A percentile compares a stretch with the other conserved stretches of the same genome.
These are phyloP conservation scores for Pseudoneurospora amorphoporcata DNA, from an alignment of 495 filamentous ascomycete genomes.

Conservation along the genomic window DNA sequence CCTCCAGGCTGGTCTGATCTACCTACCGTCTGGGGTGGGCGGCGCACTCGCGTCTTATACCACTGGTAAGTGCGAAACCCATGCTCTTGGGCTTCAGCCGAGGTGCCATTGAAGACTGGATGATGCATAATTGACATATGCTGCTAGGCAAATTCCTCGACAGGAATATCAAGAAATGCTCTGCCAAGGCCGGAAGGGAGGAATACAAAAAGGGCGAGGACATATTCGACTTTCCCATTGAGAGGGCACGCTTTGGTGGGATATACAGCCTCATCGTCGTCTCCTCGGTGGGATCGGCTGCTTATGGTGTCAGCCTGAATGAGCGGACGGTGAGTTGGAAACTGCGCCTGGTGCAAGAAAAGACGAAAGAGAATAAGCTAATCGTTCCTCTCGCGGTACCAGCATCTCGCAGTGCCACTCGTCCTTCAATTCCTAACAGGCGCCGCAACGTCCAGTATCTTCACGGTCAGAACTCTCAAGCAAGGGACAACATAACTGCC, in stretches of 20 bases:
- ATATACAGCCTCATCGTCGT: not conserved
- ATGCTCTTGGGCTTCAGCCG: not conserved
- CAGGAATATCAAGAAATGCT: not conserved
- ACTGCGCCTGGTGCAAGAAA: not conserved
- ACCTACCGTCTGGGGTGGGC: not conserved
- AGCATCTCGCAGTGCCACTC: conserved; percentile 7
- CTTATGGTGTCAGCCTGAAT: conserved; percentile 5
- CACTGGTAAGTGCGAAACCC: not conserved
- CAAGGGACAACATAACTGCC: not conserved
- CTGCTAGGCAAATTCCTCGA: not conserved
- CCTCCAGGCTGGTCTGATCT: not conserved
- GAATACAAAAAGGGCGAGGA: not conserved
- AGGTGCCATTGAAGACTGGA: not conserved
- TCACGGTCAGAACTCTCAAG: not conserved
- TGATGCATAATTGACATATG: not conserved
- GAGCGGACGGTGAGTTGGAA: not conserved
- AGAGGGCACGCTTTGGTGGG: not conserved
- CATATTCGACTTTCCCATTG: not conserved
- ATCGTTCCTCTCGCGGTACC: not conserved
- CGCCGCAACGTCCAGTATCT: conserved; percentile 1
- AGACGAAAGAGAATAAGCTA: not conserved
- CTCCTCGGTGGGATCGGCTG: not conserved
- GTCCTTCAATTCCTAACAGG: conserved; percentile 9
- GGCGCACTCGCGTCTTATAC: not conserved
- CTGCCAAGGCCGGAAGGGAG: not conserved